These are phyloP conservation scores for Diospyros lotus DNA, from an alignment of 148 eudicot genomes.

Conservation along the genomic window DNA sequence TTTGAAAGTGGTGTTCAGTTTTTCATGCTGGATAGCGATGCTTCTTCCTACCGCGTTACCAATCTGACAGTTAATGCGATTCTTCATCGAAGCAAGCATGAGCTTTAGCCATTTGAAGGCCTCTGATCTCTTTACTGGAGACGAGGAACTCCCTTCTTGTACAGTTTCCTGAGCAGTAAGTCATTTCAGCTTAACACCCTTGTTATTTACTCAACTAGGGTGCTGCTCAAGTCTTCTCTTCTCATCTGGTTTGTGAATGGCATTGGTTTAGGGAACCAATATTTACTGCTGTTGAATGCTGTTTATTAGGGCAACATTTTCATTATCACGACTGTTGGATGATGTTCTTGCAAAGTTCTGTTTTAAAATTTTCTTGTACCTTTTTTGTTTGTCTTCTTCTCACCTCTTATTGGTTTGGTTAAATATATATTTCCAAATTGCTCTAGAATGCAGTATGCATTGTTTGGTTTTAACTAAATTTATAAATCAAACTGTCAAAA, in stretches of 20 bases:
- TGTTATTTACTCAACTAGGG: neutral
- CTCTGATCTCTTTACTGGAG: conserved; percentile 9
- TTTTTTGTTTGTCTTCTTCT: no score
- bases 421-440: no score
- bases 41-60: neutral
- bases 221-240: conserved; percentile 6
- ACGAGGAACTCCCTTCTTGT: conserved; percentile 19
- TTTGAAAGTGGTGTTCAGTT: neutral
- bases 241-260: conserved; percentile 13
- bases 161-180: conserved; percentile 25
- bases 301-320: no score
- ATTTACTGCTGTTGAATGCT: neutral
- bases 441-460: no score
- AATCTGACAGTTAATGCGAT: conserved; percentile 7
- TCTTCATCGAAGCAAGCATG: neutral
- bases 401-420: no score
- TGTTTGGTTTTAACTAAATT: no score
- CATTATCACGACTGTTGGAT: no score
- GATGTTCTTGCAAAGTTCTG: no score
- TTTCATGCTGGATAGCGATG: conserved; percentile 5
- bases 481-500: no score
- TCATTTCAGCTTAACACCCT: conserved; percentile 12
- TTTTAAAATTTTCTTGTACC: no score
- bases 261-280: conserved; percentile 10
- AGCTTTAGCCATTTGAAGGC: conserved; percentile 8